Evolutionary conservation across 352 stramenopile species (phyloP).

Genomic region (Phytopythium kandeliae): DNA sequence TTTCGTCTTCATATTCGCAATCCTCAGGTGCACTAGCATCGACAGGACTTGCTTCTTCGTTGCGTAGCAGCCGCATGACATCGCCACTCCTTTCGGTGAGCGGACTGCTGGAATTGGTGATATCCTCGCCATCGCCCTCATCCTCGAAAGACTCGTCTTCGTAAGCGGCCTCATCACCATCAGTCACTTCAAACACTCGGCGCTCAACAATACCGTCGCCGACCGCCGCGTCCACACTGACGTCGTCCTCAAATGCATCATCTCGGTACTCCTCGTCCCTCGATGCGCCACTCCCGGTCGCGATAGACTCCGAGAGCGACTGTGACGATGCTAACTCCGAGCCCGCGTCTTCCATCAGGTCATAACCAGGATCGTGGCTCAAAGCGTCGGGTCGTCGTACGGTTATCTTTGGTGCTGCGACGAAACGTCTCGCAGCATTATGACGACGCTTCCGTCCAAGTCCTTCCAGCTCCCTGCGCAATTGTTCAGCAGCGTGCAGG

Average conservation of each 20-base stretch:
- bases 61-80: too few species aligned
- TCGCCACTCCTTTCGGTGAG: too few species aligned
- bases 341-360: neutral
- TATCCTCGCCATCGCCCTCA: neutral
- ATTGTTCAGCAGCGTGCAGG: too few species aligned
- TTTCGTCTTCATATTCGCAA: neutral
- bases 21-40: neutral
- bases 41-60: neutral
- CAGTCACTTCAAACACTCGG: neutral
- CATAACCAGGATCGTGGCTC: neutral
- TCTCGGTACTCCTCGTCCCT: conserved; percentile 3
- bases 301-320: neutral
- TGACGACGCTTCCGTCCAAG: too few species aligned
- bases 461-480: too few species aligned
- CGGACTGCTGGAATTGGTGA: too few species aligned
- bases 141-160: conserved; percentile 8
- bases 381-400: neutral
- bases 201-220: neutral
- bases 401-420: neutral
- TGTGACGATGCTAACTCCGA: neutral
- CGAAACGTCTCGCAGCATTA: neutral
- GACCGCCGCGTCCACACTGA: neutral
- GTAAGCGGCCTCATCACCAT: conserved; percentile 1
- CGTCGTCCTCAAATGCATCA: conserved; percentile 9
- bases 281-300: neutral